Conservation (phyloP, 805 yeast genomes). For the Kazachstania psychrophila region DNA sequence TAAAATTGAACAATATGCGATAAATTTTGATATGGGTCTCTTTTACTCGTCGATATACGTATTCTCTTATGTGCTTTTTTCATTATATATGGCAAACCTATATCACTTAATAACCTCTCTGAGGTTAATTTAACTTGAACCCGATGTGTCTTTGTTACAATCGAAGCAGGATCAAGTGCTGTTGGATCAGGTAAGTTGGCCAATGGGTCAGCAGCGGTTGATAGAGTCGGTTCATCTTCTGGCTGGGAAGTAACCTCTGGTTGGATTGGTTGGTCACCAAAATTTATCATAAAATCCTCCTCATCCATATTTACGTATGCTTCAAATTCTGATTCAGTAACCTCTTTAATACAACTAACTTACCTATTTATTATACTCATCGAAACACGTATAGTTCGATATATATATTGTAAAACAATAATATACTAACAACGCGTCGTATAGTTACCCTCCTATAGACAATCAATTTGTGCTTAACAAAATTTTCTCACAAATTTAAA, state of each 20-base stretch:
- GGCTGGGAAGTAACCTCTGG: not conserved
- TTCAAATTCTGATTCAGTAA: not conserved
- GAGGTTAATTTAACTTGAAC: constrained; percentile 42
- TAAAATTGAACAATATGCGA: constrained; percentile 41
- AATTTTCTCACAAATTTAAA: too few species aligned
- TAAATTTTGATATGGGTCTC: constrained; percentile 21
- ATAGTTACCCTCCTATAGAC: too few species aligned
- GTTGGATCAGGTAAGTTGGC: constrained; percentile 10
- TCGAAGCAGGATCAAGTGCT: constrained; percentile 21
- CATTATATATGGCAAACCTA: constrained; percentile 51
- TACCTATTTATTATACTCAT: too few species aligned
- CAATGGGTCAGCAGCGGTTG: constrained; percentile 3
- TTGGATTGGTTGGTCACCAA: not conserved
- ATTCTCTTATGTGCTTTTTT: constrained; percentile 28
- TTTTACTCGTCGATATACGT: constrained; percentile 27
- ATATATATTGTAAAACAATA: not conserved
- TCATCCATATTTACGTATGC: constrained; percentile 5
- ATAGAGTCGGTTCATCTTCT: not conserved
- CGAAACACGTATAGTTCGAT: too few species aligned
- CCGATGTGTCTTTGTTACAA: constrained; percentile 16
- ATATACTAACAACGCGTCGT: too few species aligned
- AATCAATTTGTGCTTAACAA: not conserved
- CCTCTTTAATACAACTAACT: not conserved
- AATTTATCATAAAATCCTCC: constrained; percentile 4
- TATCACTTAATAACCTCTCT: constrained; percentile 38